Evolutionary conservation across 2,329 filamentous ascomycete genomes (phyloP).

Genomic region (Colletotrichum limetticola): DNA sequence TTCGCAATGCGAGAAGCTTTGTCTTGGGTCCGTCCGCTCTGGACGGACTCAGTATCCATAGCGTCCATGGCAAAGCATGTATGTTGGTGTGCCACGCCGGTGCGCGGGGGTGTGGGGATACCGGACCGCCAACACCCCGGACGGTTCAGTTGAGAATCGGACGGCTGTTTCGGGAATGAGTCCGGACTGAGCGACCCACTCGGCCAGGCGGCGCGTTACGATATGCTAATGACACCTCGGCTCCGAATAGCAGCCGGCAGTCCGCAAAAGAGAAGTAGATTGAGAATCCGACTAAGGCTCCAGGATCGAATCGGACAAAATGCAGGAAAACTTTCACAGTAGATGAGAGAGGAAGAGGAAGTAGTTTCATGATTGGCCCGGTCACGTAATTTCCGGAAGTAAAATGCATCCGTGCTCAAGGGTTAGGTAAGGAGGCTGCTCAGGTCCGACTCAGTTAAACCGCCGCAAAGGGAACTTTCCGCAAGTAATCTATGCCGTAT

Average conservation of each 20-base stretch:
- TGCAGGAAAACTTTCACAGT: not conserved
- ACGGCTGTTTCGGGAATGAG: not conserved
- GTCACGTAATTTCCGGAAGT: conserved; percentile 28
- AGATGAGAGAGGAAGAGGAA: conserved; percentile 1
- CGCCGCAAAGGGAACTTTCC: conserved; percentile 19
- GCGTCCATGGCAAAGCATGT: not conserved
- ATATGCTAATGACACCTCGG: not conserved
- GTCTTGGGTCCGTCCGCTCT: not conserved
- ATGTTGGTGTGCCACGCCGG: not conserved
- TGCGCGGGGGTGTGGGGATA: not conserved
- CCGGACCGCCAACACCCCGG: not conserved
- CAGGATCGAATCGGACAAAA: not conserved
- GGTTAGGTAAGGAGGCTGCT: conserved; percentile 19
- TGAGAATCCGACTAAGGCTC: not conserved
- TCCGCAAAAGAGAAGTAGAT: not conserved
- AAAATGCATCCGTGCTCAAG: conserved; percentile 20
- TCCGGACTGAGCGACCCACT: conserved; percentile 21
- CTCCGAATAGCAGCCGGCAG: conserved; percentile 8
- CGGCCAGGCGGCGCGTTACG: not conserved
- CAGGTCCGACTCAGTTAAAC: not conserved
- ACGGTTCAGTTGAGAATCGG: not conserved
- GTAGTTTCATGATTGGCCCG: conserved; percentile 30
- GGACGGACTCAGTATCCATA: conserved; percentile 23
- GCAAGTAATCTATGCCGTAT: conserved; percentile 5
- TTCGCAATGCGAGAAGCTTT: conserved; percentile 21